A percentile compares a stretch with the other conserved stretches of the same genome.
phyloP scores from a whole-genome alignment of 805 yeast genomes.

The Hanseniaspora lindneri region DNA sequence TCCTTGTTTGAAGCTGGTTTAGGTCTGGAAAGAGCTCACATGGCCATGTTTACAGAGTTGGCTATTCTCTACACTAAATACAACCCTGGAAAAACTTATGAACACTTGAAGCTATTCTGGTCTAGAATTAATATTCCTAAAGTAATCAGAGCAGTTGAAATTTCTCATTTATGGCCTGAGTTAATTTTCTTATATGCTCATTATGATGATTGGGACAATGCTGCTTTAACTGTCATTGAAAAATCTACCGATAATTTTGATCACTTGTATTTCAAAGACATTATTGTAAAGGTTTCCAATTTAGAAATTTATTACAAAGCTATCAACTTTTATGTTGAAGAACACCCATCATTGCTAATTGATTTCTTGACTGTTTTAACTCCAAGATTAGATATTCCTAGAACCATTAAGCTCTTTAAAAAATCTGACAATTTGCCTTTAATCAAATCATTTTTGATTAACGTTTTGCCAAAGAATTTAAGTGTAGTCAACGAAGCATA shows the following conservation, averaged over 20 bases:
- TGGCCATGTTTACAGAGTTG: conserved; percentile 98
- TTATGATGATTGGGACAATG: conserved; percentile 98
- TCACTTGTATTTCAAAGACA: conserved; percentile 86
- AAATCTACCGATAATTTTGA: conserved; percentile 86
- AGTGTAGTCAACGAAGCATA: conserved; percentile 88
- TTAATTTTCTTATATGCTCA: conserved; percentile 92
- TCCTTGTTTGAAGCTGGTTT: conserved; percentile 90
- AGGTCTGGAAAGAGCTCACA: conserved; percentile 95
- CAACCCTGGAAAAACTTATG: conserved; percentile 81
- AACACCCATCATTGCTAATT: conserved; percentile 80
- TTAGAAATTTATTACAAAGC: conserved; percentile 96
- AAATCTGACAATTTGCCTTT: conserved; percentile 92
- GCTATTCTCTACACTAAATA: conserved; percentile 85
- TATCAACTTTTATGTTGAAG: conserved; percentile 81
- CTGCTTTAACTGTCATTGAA: conserved; percentile 92
- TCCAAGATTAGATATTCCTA: conserved; percentile 83
- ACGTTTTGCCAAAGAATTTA: conserved; percentile 81
- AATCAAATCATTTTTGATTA: conserved; percentile 86
- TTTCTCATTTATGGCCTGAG: conserved; percentile 92
- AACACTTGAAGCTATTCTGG: conserved; percentile 95
- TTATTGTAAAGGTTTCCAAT: conserved; percentile 87
- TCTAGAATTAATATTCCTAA: conserved; percentile 95
- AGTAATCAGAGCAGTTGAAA: conserved; percentile 86
- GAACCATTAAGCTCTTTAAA: conserved; percentile 88
- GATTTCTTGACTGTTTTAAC: conserved; percentile 75